phyloP scores from a whole-genome alignment of 2,329 filamentous ascomycete species.

The Ascochyta clinopodiicola region DNA sequence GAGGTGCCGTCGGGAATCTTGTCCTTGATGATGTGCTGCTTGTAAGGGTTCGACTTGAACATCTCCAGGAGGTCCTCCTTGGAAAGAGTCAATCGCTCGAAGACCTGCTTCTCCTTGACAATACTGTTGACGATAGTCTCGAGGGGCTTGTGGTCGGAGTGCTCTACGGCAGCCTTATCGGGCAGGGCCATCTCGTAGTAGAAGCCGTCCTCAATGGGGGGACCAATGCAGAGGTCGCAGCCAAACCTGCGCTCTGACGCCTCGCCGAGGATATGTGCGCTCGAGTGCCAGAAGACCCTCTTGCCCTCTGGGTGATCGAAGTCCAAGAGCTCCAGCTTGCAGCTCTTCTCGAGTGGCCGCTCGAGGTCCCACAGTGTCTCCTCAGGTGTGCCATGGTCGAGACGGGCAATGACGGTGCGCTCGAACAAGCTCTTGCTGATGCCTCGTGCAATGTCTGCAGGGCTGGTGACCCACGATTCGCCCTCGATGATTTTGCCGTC shows the following conservation, averaged over 20 bases:
- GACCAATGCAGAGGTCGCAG: slow-evolving; percentile 91
- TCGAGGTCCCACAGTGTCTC: slow-evolving; percentile 88
- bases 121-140: slow-evolving; percentile 81
- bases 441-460: slow-evolving; percentile 74
- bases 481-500: slow-evolving; percentile 75
- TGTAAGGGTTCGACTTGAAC: slow-evolving; percentile 98
- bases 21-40: slow-evolving; percentile 95
- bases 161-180: slow-evolving; percentile 72
- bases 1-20: slow-evolving; percentile 87
- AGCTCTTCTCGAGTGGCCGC: slow-evolving; percentile 85
- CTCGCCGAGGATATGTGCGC: slow-evolving; percentile 94
- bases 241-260: slow-evolving; percentile 89
- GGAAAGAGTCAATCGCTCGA: slow-evolving; percentile 85
- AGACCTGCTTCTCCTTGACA: slow-evolving; percentile 95
- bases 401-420: slow-evolving; percentile 83
- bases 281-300: slow-evolving; percentile 98
- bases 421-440: slow-evolving; percentile 87
- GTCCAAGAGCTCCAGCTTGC: slow-evolving; percentile 81
- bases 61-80: slow-evolving; percentile 94
- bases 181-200: slow-evolving; percentile 96
- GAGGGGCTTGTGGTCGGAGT: slow-evolving; percentile 82
- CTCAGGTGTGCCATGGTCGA: slow-evolving; percentile 79
- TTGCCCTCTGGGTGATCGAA: slow-evolving; percentile 81
- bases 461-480: slow-evolving; percentile 91
- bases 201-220: slow-evolving; percentile 89